These are phyloP conservation scores for Colletotrichum echinochloae DNA, from an alignment of 2,329 filamentous ascomycete genomes.

Conservation along the genomic window DNA sequence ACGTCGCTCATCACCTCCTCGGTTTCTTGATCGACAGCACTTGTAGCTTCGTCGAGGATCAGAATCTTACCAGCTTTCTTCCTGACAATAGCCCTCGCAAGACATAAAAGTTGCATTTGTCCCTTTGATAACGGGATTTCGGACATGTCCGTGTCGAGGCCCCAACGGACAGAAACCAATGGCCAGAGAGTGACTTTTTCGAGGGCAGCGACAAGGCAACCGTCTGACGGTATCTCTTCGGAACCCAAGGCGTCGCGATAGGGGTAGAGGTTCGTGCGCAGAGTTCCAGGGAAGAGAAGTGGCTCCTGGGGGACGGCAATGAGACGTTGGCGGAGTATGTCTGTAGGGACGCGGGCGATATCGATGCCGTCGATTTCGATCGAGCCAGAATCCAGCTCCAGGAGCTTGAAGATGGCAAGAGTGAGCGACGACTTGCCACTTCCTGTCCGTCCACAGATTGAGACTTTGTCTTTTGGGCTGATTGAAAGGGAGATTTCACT, in stretches of 20 bases:
- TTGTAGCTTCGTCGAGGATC: slow-evolving; percentile 77
- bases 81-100: slow-evolving; percentile 43
- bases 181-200: slow-evolving; percentile 41
- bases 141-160: slow-evolving; percentile 41
- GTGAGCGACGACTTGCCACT: slow-evolving; percentile 42
- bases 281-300: slow-evolving; percentile 22
- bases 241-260: not conserved
- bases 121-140: slow-evolving; percentile 42
- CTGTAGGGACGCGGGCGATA: slow-evolving; percentile 43
- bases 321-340: slow-evolving; percentile 47
- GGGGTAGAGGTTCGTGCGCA: slow-evolving; percentile 22
- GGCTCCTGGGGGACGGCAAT: slow-evolving; percentile 50
- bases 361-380: slow-evolving; percentile 48
- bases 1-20: slow-evolving; percentile 40
- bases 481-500: slow-evolving; percentile 40
- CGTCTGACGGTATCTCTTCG: slow-evolving; percentile 31
- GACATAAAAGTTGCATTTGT: slow-evolving; percentile 44
- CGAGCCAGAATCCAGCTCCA: slow-evolving; percentile 45
- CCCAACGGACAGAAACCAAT: slow-evolving; percentile 22
- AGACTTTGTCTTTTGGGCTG: slow-evolving; percentile 41
- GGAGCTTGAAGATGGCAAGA: slow-evolving; percentile 42
- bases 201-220: slow-evolving; percentile 36
- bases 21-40: slow-evolving; percentile 61
- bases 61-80: slow-evolving; percentile 58
- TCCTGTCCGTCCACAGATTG: slow-evolving; percentile 45